phyloP scores from a whole-genome alignment of 2,329 filamentous ascomycete genomes.

The Annulohypoxylon truncatum region DNA sequence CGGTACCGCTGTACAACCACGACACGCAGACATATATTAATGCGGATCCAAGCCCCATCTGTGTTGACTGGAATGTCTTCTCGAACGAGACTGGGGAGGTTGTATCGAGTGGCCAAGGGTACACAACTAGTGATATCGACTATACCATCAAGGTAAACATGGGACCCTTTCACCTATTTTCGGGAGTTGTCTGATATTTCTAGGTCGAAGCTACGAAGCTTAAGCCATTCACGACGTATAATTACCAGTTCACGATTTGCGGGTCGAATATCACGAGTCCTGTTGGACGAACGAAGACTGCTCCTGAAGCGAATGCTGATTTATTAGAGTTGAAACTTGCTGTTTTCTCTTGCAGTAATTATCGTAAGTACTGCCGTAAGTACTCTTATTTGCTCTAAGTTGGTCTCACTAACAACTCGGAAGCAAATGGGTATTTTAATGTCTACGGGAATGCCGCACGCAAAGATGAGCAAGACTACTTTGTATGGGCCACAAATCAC shows the following conservation, averaged over 20 bases:
- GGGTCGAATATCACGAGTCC: constrained; percentile 48
- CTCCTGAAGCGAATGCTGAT: constrained; percentile 46
- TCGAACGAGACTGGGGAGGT: constrained; percentile 58
- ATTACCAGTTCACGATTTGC: constrained; percentile 52
- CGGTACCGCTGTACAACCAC: constrained; percentile 58
- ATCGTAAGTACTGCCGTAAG: constrained; percentile 44
- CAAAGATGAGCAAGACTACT: constrained; percentile 60
- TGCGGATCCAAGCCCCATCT: constrained; percentile 64
- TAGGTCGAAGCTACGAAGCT: constrained; percentile 65
- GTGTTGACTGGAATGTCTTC: constrained; percentile 73
- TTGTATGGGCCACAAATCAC: constrained; percentile 51
- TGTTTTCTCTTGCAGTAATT: constrained; percentile 52
- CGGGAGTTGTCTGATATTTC: not conserved
- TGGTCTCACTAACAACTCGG: constrained; percentile 5
- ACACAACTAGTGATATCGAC: constrained; percentile 79
- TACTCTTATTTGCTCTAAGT: not conserved
- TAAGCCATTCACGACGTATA: constrained; percentile 49
- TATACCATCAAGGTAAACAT: constrained; percentile 74
- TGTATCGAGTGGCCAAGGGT: constrained; percentile 69
- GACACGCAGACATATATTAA: constrained; percentile 61
- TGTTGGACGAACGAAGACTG: constrained; percentile 52
- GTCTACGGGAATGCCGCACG: constrained; percentile 57
- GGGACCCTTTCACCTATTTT: not conserved
- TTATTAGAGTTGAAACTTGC: constrained; percentile 48
- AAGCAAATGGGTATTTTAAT: constrained; percentile 61